These are phyloP conservation scores for Myriosclerotinia scirpicola DNA, from an alignment of 2,329 filamentous ascomycete species.

Conservation along the genomic window DNA sequence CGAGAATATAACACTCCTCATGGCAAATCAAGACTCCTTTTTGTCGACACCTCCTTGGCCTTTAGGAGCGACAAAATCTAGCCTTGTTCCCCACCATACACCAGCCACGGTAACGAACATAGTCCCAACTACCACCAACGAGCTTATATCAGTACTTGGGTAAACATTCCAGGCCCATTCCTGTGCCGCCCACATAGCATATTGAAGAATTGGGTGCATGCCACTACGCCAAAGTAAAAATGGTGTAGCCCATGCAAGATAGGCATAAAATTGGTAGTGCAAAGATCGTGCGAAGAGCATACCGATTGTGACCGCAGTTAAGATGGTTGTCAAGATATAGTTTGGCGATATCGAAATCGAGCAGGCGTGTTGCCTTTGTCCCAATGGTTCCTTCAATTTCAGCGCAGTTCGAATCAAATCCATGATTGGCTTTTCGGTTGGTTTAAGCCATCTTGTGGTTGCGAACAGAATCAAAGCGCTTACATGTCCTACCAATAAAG, in stretches of 20 bases:
- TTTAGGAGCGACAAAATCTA: constrained; percentile 37
- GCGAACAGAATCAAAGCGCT: constrained; percentile 57
- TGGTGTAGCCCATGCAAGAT: constrained; percentile 71
- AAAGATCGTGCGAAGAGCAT: constrained; percentile 69
- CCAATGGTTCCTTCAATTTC: constrained; percentile 40
- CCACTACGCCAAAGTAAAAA: constrained; percentile 68
- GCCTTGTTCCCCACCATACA: constrained; percentile 42
- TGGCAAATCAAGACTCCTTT: constrained; percentile 30
- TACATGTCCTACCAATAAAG: constrained; percentile 56
- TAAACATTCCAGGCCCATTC: constrained; percentile 76
- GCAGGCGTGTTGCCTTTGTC: constrained; percentile 49
- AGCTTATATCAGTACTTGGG: constrained; percentile 65
- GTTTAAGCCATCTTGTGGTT: constrained; percentile 59
- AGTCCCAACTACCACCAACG: constrained; percentile 66
- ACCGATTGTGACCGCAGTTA: constrained; percentile 64
- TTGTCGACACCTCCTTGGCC: constrained; percentile 34
- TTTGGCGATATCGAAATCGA: constrained; percentile 54
- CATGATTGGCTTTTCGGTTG: constrained; percentile 51
- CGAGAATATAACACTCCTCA: neutral
- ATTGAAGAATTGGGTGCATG: constrained; percentile 58
- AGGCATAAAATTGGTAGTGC: constrained; percentile 76
- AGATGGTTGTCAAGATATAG: constrained; percentile 61
- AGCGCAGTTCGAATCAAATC: constrained; percentile 44
- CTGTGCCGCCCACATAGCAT: constrained; percentile 61
- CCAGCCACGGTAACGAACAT: constrained; percentile 62